Percentiles rank a stretch among this genome's conserved stretches.
Conservation (phyloP, 2,329 filamentous ascomycete genomes). For the Orbilia brochopaga region DNA sequence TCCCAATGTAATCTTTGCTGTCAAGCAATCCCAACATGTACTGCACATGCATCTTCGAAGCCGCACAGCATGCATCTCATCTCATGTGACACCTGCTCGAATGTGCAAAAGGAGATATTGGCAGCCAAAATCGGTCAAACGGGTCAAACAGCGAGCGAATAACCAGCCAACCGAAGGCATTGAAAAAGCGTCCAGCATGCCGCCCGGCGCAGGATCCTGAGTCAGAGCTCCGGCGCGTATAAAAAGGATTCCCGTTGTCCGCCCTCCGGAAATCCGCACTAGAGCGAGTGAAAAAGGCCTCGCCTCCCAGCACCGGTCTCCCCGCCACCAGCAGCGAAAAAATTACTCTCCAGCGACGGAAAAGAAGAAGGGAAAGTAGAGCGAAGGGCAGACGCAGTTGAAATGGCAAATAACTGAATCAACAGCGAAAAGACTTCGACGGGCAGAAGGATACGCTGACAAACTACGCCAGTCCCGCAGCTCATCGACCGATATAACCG, state of each 20-base stretch:
- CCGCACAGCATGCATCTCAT: neutral
- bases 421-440: neutral
- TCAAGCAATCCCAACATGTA: no score
- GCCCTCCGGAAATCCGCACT: neutral
- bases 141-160: constrained; percentile 29
- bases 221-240: constrained; percentile 1
- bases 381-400: neutral
- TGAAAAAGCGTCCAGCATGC: constrained; percentile 52
- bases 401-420: constrained; percentile 3
- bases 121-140: constrained; percentile 8
- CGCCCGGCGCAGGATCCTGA: constrained; percentile 4
- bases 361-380: neutral
- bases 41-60: neutral
- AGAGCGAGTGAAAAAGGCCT: neutral
- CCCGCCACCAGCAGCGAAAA: neutral
- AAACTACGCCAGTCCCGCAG: neutral
- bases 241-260: neutral
- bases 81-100: neutral
- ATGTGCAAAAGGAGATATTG: constrained; percentile 10
- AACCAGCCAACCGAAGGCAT: constrained; percentile 31
- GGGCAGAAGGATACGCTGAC: neutral
- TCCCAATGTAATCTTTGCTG: neutral
- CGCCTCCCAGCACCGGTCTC: constrained; percentile 5
- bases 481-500: constrained; percentile 16
- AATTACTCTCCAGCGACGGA: neutral